Base-by-base conservation (phyloP, 2,329 filamentous ascomycete species). In the Monilinia laxa region DNA sequence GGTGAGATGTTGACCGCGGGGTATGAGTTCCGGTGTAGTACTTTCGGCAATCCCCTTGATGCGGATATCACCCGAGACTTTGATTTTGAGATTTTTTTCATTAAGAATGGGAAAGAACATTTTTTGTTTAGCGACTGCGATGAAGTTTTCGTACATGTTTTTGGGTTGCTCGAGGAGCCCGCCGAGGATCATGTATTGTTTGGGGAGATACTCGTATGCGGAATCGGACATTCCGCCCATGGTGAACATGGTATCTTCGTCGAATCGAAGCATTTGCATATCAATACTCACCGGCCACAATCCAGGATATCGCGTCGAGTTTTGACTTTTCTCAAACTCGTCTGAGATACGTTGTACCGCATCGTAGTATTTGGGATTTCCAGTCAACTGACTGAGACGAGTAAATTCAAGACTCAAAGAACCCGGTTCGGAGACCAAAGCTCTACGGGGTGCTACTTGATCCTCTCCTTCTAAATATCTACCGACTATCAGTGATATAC, bases 361-460 rank as follows among this genome's bases (percentile, higher is more conserved):
- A 75, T 89, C 87, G 72, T 85, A 89, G 75, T 84, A 90, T 70
- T 84, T 85, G 62, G 81, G 77, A 68, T 90, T 82, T 20, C 82
- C 82, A 1, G 86, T 89, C 52, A 89, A 77, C 74, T 89, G 87
- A 23, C 85, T 83, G 20, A 90, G 78, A 55, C 87, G 83, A 28
- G 87, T 89, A 70, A 90, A 85, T 72, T 90, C 87, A 14, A 89
- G 78, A 51, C 79, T 80, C 20, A 90, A 76, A 9, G 86, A 86
- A 5, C 86, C 87, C 18, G 88, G 72, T 74, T 89, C 86, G 3
- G 87, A 86, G 23, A 89, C 79, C 68, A 85, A 77, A 52, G 84
- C 84, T 62, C 79, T 78, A 5, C 75, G 78, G 59, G 81, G 79
- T 0, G 90, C 90, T 35, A 83, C 82, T 71, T 88, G 89, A 2